These are phyloP conservation scores for Musa schizocarpa DNA, from an alignment of 176 grass and related monocot species.

Conservation along the genomic window DNA sequence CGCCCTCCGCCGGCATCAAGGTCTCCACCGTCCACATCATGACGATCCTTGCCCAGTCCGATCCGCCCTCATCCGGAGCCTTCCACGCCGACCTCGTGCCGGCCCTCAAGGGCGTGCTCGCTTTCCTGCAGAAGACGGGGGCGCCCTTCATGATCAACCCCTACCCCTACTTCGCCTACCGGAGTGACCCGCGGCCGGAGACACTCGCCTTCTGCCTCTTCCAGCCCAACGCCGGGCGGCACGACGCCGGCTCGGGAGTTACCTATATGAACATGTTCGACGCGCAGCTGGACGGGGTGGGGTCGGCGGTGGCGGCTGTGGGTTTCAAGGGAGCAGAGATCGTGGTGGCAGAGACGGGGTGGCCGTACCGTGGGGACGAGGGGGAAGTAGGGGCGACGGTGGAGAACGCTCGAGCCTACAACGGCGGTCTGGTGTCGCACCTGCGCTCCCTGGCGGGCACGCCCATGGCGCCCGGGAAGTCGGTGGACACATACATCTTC, in stretches of 20 bases:
- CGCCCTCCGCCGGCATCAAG: slow-evolving; percentile 20
- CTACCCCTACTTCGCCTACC: slow-evolving; percentile 97
- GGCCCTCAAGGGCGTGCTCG: slow-evolving; percentile 50
- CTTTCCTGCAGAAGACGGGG: slow-evolving; percentile 56
- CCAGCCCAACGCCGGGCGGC: slow-evolving; percentile 69
- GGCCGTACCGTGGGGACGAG: slow-evolving; percentile 64
- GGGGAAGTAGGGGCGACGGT: slow-evolving; percentile 49
- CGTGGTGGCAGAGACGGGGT: slow-evolving; percentile 94
- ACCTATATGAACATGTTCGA: slow-evolving; percentile 99
- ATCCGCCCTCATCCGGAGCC: slow-evolving; percentile 72
- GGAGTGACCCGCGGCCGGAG: slow-evolving; percentile 59
- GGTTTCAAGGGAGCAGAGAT: slow-evolving; percentile 55
- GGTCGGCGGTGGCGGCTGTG: slow-evolving; percentile 39
- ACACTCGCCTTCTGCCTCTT: slow-evolving; percentile 95
- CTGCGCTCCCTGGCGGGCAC: slow-evolving; percentile 67
- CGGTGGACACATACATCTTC: slow-evolving; percentile 90
- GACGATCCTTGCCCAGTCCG: slow-evolving; percentile 78
- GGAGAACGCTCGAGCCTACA: slow-evolving; percentile 72
- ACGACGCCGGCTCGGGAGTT: slow-evolving; percentile 52
- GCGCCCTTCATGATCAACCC: slow-evolving; percentile 94
- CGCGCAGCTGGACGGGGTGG: slow-evolving; percentile 84
- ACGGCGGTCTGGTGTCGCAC: slow-evolving; percentile 55
- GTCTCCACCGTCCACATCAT: slow-evolving; percentile 94
- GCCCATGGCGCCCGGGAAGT: slow-evolving; percentile 60
- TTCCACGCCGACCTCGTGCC: slow-evolving; percentile 56